Evolutionary conservation across 768 basidiomycete species (phyloP).

Genomic region (Lanmaoa pseudosensibilis): DNA sequence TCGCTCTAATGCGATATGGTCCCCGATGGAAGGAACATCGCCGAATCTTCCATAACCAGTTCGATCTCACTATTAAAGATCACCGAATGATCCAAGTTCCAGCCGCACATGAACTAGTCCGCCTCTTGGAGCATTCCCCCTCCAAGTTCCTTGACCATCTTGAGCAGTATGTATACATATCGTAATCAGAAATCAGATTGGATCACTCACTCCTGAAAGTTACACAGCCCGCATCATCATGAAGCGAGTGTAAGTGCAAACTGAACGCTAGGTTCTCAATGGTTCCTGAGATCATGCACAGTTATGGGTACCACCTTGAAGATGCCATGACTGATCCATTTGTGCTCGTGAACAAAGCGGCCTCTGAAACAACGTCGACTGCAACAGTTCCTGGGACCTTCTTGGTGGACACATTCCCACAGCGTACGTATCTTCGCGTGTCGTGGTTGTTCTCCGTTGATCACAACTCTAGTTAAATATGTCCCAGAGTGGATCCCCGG

Average conservation of each 20-base stretch:
- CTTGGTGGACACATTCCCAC: constrained; percentile 2
- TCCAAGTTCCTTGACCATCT: constrained; percentile 4
- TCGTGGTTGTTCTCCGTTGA: background rate
- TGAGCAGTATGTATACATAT: background rate
- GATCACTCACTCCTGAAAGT: background rate
- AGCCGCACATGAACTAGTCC: background rate
- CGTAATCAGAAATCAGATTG: background rate
- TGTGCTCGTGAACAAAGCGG: constrained; percentile 6
- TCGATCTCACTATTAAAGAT: constrained; percentile 4
- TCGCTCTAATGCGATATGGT: constrained; percentile 3
- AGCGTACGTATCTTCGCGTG: background rate
- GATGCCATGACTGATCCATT: constrained; percentile 4
- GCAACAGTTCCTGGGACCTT: constrained; percentile 6
- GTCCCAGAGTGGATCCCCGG: constrained; percentile 6
- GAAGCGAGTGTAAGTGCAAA: constrained; percentile 3
- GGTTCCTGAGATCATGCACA: background rate
- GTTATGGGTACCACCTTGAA: constrained; percentile 2
- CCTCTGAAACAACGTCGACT: constrained; percentile 1
- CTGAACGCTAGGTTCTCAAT: background rate
- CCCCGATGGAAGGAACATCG: constrained; percentile 4
- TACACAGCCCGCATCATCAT: constrained; percentile 8
- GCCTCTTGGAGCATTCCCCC: background rate
- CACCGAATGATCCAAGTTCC: constrained; percentile 3
- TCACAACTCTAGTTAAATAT: background rate
- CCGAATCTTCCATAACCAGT: constrained; percentile 6